A percentile compares a stretch with the other conserved stretches of the same genome.
These are phyloP conservation scores for Cyberlindnera xishuangbannaensis DNA, from an alignment of 805 yeast species.

Conservation along the genomic window DNA sequence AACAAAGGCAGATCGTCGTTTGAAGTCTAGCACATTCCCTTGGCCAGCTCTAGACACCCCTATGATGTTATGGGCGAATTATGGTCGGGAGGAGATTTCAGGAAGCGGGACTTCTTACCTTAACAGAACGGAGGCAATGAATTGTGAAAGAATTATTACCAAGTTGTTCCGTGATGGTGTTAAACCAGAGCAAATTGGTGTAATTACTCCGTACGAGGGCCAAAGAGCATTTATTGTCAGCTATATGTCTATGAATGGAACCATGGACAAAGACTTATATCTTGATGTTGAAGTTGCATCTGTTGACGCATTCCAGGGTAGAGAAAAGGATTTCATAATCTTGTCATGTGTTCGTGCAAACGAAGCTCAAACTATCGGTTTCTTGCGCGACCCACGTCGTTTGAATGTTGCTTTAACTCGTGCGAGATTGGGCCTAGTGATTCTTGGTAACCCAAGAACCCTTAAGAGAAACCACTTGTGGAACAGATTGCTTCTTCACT, in stretches of 20 bases:
- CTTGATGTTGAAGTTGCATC: constrained; percentile 80
- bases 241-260: constrained; percentile 69
- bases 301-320: constrained; percentile 93
- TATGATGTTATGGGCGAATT: constrained; percentile 94
- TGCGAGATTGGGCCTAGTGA: constrained; percentile 74
- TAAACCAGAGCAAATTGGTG: constrained; percentile 77
- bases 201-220: constrained; percentile 92
- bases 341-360: constrained; percentile 82
- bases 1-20: constrained; percentile 62
- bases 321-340: constrained; percentile 78
- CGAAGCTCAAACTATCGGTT: constrained; percentile 69
- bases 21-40: constrained; percentile 60
- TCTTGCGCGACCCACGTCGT: constrained; percentile 79
- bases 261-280: constrained; percentile 60
- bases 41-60: constrained; percentile 85
- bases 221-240: constrained; percentile 79
- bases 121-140: constrained; percentile 86
- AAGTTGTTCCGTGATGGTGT: constrained; percentile 72
- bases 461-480: constrained; percentile 67
- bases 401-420: constrained; percentile 86
- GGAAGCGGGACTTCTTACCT: constrained; percentile 75
- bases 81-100: constrained; percentile 85
- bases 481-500: constrained; percentile 73
- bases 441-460: constrained; percentile 81
- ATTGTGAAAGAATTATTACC: constrained; percentile 74